phyloP scores from a whole-genome alignment of 2,329 filamentous ascomycete species.

The Trichoderma breve region DNA sequence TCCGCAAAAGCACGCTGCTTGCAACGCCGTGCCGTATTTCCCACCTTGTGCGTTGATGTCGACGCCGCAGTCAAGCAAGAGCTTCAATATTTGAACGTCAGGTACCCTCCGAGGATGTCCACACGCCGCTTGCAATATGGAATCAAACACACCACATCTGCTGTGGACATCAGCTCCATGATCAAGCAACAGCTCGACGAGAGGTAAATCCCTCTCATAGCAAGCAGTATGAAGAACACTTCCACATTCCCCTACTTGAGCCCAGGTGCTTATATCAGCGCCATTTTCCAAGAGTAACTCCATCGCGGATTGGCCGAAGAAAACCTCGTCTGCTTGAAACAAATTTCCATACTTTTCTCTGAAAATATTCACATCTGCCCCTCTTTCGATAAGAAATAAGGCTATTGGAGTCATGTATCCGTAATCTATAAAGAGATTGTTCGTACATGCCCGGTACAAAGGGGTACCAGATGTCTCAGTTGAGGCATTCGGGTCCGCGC shows the following conservation, averaged over 20 bases:
- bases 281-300: background rate
- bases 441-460: background rate
- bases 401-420: background rate
- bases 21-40: background rate
- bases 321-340: background rate
- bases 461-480: background rate
- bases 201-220: background rate
- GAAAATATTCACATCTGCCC: background rate
- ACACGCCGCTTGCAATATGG: background rate
- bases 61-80: background rate
- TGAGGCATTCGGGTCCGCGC: background rate
- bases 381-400: background rate
- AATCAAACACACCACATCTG: background rate
- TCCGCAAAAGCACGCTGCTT: background rate
- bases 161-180: background rate
- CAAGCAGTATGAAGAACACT: background rate
- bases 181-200: background rate
- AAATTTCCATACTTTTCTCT: background rate
- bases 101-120: background rate
- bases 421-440: fast-evolving
- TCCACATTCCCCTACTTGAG: background rate
- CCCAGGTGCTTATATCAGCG: background rate
- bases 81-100: background rate
- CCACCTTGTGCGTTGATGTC: background rate
- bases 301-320: background rate